Base-by-base conservation (phyloP, 75 land plant genomes). In the Picea glauca region DNA sequence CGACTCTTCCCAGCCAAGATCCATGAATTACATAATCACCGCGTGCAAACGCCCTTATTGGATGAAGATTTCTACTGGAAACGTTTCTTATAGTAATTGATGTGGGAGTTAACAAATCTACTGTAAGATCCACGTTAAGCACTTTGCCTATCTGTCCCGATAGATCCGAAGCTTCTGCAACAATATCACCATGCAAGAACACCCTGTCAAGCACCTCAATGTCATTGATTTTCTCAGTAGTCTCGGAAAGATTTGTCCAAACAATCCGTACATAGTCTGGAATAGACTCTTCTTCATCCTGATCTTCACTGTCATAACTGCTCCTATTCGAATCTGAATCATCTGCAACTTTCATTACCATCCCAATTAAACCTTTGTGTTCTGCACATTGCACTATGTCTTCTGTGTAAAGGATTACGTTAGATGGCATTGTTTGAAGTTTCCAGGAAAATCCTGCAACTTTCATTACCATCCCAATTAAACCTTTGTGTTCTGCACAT, bases 121-220 rank as follows among this genome's bases (percentile, higher is more conserved):
- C 94, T 59, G 76, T 74, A 32, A 96, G 79, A 64, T 86, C 81
- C 4, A 93, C 89, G 76, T 88, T 88, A 5, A 84, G 83, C 65
- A 96, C 91, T 26, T 85, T 78, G 35, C 99, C 99, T 26, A 88
- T 67, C 79, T 96, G 96, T 15, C 96, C 96, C 31, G 92, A 80
- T 32, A 91, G 94, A 74, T 89, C 87, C 31, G 91, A 81, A 78
- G 81, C 88, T 76, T 85, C 40, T 63, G 99, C 89, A 78, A 93
- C 91, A 86, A 84, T 80, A 83, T 93, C 99, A 15, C 99, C 99
- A 83, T 92, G 94, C 80, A 91, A 58, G 73, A 93, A 92, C 18
- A 85, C 86, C n/a, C n/a, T n/a, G n/a, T n/a, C n/a, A n/a, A n/a
- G n/a, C n/a, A n/a, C n/a, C n/a, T n/a, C n/a, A 38, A 96, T 60